Evolutionary conservation across 2,329 filamentous ascomycete genomes (phyloP), one percentile per base, ranked within the genome.

Genomic region (Aspergillus thermomutatus): DNA sequence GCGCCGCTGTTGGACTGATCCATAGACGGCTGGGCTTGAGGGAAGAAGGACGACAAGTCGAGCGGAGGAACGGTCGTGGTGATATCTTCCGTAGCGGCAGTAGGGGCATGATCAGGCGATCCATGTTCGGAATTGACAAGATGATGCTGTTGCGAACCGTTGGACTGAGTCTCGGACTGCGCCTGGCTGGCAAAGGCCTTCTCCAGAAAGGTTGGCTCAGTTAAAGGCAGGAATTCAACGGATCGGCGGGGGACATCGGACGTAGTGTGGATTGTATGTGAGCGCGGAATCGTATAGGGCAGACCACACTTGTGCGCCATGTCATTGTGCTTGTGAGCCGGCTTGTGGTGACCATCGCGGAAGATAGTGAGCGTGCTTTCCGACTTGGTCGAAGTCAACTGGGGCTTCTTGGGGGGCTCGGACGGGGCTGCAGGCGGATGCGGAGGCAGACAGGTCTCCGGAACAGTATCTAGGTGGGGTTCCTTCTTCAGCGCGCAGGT

Each of bases 321-420:
- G 69, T 86, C 83, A 72, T 87, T 87, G 72, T 85, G 83, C 63
- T 84, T 83, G 67, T 87, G 84, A 51, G 81, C 82, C 10, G 84
- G 84, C 73, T 86, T 86, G 73, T 87, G 84, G 64, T 87, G 84
- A 57, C 84, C 84, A 66, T 87, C 86, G 23, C 83, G 78, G 67
- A 86, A 86, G 56, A 85, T 77, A 19, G 82, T 86, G 64, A 87
- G 72, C 28, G 80, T 82, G 56, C 79, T 81, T 52, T 87, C 85
- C 25, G 83, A 86, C 63, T 82, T 83, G 56, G 81, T 80, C 49
- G 80, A 77, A 45, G 80, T 82, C 50, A 86, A 76, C 64, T 80
- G 79, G 11, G 83, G 83, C 69, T 85, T 86, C 58, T 73, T 74
- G 28, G 75, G 70, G 37, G 73, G 70, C 58, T 83, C 79, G 56